These are phyloP conservation scores for Elaphomyces granulatus DNA, from an alignment of 495 filamentous ascomycete genomes.

Conservation along the genomic window DNA sequence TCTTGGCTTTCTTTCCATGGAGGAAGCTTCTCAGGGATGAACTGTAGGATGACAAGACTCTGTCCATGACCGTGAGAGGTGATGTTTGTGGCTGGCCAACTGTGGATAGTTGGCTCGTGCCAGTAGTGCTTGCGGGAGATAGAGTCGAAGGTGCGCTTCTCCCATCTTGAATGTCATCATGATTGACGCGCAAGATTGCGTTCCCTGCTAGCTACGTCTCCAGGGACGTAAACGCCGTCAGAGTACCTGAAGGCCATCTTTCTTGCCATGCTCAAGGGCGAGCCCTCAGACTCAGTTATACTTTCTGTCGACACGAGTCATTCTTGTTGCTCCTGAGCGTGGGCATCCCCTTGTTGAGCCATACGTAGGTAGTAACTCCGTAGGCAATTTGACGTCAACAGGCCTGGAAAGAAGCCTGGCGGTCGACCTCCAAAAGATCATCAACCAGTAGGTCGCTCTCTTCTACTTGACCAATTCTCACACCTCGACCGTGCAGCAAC, in stretches of 20 bases:
- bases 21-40: too few species aligned
- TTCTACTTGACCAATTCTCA: too few species aligned
- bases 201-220: neutral
- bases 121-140: neutral
- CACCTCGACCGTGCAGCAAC: too few species aligned
- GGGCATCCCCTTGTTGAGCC: neutral
- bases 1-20: too few species aligned
- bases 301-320: neutral
- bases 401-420: too few species aligned
- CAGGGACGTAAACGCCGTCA: neutral
- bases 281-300: neutral
- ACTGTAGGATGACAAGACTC: too few species aligned
- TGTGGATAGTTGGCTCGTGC: neutral
- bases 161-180: neutral
- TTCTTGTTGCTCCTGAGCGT: neutral
- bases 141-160: neutral
- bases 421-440: too few species aligned
- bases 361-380: neutral
- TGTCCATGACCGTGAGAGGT: too few species aligned
- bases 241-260: neutral
- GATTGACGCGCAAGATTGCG: neutral
- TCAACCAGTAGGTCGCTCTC: too few species aligned
- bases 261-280: neutral
- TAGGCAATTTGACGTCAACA: too few species aligned
- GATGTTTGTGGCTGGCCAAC: too few species aligned